Base-by-base conservation (phyloP, 2,329 filamentous ascomycete species). In the Neonectria coccinea region DNA sequence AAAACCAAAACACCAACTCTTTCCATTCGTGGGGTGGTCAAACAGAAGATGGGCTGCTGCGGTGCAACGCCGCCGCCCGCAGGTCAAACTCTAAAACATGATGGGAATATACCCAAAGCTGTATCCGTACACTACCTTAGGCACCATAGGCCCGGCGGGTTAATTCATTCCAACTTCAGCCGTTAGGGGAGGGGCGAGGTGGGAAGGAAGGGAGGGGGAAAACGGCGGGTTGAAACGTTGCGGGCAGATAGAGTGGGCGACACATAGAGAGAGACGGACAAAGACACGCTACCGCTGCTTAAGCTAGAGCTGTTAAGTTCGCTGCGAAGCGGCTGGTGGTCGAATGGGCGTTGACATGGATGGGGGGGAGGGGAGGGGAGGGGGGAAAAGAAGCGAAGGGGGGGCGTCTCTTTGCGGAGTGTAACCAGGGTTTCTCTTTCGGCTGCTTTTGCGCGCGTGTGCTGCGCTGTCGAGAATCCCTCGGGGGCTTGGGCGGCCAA, bases 371-470 rank as follows among this genome's bases (percentile, higher is more conserved):
- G n/a, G 47, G 16, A 12, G 6, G 16, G n/a, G 47, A 8, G 8
- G 6, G 16, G 9, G 29, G 29, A 2, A 10, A 29, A 10, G 3
- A 16, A 25, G 45, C 25, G 22, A 16, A 12, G 16, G 27, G 47
- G 44, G 44, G 44, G 44, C 20, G 44, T 22, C 20, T 22, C 44
- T 22, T 20, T 45, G 42, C 22, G 42, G 11, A 22, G 42, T 25
- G 20, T 20, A 25, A 45, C 45, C 44, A 51, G 56, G 56, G 56
- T 50, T 50, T 18, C 25, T 25, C 25, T 25, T 25, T 25, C 25
- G 25, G 39, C 20, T 44, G 45, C 47, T 57, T 5, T 39, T 58
- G 56, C 56, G 56, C 47, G 56, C 56, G 56, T 42, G 39, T 59
- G 47, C 48, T 48, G 48, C 33, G 36, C 29, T 59, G 53, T 39